Percentiles rank a stretch among this genome's conserved stretches.
These are phyloP conservation scores for Leucaena leucocephala DNA, from an alignment of 306 rosid genomes.

Conservation along the genomic window DNA sequence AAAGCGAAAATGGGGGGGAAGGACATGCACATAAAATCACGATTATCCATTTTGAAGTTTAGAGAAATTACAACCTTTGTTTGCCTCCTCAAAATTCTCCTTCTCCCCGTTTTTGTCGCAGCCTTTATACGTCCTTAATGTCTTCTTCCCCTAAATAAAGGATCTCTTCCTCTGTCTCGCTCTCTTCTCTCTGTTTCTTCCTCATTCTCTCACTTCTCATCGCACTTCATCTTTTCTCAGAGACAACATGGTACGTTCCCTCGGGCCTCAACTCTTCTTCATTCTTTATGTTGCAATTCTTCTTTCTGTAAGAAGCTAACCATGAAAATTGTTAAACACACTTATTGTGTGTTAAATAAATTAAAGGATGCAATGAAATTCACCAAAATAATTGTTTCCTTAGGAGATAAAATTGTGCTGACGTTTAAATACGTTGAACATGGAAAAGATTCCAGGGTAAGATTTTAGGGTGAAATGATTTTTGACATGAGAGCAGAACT, in stretches of 20 bases:
- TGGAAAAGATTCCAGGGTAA: neutral
- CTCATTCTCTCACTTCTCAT: slow-evolving; percentile 39
- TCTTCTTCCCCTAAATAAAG: slow-evolving; percentile 54
- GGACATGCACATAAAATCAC: neutral
- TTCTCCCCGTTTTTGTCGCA: slow-evolving; percentile 60
- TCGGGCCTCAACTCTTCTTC: neutral
- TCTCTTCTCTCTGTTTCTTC: slow-evolving; percentile 42
- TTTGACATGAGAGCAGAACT: neutral
- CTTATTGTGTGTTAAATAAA: neutral
- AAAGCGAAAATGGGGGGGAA: no score
- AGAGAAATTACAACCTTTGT: slow-evolving; percentile 57
- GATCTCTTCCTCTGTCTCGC: slow-evolving; percentile 54
- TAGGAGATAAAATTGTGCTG: neutral
- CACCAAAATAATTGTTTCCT: neutral
- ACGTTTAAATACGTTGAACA: neutral
- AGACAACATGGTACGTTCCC: slow-evolving; percentile 68
- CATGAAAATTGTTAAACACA: neutral
- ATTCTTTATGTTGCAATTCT: slow-evolving; percentile 16
- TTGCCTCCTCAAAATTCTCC: slow-evolving; percentile 67
- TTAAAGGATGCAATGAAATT: neutral
- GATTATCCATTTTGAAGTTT: slow-evolving; percentile 16
- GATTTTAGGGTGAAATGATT: neutral
- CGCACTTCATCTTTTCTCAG: slow-evolving; percentile 30
- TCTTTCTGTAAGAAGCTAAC: neutral
- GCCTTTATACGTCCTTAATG: slow-evolving; percentile 22